Evolutionary conservation across 352 stramenopile species (phyloP).

Genomic region (Globisporangium barbulae): DNA sequence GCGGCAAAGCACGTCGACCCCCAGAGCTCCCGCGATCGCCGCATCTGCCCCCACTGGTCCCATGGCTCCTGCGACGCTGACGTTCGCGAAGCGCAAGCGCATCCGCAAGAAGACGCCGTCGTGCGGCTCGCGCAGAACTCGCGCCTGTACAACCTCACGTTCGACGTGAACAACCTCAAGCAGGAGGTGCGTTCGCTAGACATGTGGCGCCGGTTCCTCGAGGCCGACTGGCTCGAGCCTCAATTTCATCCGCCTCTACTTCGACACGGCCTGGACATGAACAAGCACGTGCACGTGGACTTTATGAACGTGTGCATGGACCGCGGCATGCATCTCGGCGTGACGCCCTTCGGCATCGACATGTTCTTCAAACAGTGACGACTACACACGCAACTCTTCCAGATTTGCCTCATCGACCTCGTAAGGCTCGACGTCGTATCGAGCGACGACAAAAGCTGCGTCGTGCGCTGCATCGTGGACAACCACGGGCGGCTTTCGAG

Average conservation of each 20-base stretch:
- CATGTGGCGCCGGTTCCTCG: not conserved
- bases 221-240: slow-evolving; percentile 11
- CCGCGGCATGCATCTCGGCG: slow-evolving; percentile 8
- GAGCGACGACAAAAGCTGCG: slow-evolving; percentile 8
- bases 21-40: not conserved
- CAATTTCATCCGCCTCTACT: slow-evolving; percentile 17
- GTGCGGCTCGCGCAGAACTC: slow-evolving; percentile 8
- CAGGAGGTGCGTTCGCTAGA: slow-evolving; percentile 23
- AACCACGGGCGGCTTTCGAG: slow-evolving; percentile 13
- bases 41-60: not conserved
- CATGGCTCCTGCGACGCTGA: not conserved
- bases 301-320: slow-evolving; percentile 11
- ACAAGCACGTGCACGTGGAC: not conserved
- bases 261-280: slow-evolving; percentile 9
- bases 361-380: slow-evolving; percentile 27
- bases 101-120: slow-evolving; percentile 9
- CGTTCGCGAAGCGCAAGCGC: slow-evolving; percentile 11
- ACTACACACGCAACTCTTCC: slow-evolving; percentile 21
- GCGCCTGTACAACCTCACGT: slow-evolving; percentile 20
- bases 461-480: slow-evolving; percentile 9
- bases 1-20: not conserved
- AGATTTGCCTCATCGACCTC: slow-evolving; percentile 10
- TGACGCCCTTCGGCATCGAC: slow-evolving; percentile 13
- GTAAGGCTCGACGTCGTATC: not conserved
- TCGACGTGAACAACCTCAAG: slow-evolving; percentile 31